A percentile compares a stretch with the other conserved stretches of the same genome.
Conservation (phyloP, 2,329 filamentous ascomycete species). For the Magnaporthiopsis incrustans region DNA sequence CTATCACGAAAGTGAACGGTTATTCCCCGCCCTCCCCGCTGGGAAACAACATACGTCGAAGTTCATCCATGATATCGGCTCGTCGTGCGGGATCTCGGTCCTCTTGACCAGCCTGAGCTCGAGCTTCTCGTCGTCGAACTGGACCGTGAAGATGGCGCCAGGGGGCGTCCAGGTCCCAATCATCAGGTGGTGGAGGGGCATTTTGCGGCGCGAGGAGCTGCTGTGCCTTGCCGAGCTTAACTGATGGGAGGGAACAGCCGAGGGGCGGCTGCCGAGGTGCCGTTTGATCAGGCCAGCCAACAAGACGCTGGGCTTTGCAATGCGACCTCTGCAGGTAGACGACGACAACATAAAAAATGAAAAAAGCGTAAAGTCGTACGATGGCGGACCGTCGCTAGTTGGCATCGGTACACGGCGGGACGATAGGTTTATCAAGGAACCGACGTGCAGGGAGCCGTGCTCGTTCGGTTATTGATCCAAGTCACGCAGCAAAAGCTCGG, state of each 20-base stretch:
- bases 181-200: slow-evolving; percentile 69
- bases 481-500: not conserved
- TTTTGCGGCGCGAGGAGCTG: not conserved
- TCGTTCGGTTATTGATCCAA: not conserved
- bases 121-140: slow-evolving; percentile 75
- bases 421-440: not conserved
- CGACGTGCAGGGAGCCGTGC: not conserved
- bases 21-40: too few relatives aligned
- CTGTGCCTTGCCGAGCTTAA: not conserved
- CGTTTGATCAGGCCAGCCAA: not conserved
- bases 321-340: not conserved
- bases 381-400: not conserved
- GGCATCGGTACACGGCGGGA: not conserved
- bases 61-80: slow-evolving; percentile 91
- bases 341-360: not conserved
- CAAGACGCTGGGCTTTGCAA: not conserved
- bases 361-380: not conserved
- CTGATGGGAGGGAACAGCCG: too few relatives aligned
- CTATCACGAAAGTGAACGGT: too few relatives aligned
- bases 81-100: slow-evolving; percentile 71
- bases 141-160: slow-evolving; percentile 81
- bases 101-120: slow-evolving; percentile 69
- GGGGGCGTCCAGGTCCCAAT: slow-evolving; percentile 87
- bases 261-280: not conserved
- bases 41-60: slow-evolving; percentile 57